A percentile compares a stretch with the other conserved stretches of the same genome.
These are phyloP conservation scores for Carex pumila DNA, from an alignment of 176 grass and related monocot species.

Conservation along the genomic window DNA sequence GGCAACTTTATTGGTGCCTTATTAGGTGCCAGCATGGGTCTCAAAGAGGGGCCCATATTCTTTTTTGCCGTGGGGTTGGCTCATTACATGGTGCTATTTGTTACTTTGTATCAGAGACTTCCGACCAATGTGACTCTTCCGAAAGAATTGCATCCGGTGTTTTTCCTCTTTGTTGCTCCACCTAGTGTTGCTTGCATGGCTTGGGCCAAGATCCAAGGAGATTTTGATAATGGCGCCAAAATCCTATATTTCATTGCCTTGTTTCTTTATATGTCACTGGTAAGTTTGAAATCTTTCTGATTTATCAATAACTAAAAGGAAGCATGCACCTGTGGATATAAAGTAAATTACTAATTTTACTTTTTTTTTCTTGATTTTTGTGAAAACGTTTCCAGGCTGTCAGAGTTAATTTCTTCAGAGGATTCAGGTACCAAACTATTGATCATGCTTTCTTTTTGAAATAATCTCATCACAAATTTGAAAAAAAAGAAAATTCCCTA, in stretches of 20 bases:
- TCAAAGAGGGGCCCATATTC: constrained; percentile 73
- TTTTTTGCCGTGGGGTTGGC: constrained; percentile 86
- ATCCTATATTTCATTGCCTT: constrained; percentile 83
- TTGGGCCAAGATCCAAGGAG: constrained; percentile 72
- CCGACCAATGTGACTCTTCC: constrained; percentile 81
- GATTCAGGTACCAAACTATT: constrained; percentile 38
- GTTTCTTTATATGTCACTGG: constrained; percentile 88
- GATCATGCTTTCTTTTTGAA: not conserved
- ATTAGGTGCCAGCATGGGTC: constrained; percentile 63
- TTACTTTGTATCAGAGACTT: constrained; percentile 97
- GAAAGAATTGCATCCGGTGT: constrained; percentile 93
- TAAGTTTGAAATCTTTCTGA: constrained; percentile 20
- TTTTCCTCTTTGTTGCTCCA: constrained; percentile 91
- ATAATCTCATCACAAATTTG: not conserved
- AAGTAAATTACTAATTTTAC: not conserved
- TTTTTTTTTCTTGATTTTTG: not conserved
- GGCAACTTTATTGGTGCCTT: constrained; percentile 94
- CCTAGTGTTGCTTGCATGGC: constrained; percentile 84
- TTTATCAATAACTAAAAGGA: not conserved
- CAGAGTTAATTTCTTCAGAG: constrained; percentile 87
- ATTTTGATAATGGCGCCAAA: constrained; percentile 56
- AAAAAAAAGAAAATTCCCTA: not conserved
- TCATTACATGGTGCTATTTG: constrained; percentile 89
- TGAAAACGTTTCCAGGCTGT: constrained; percentile 44
- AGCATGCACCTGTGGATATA: not conserved